phyloP scores from a whole-genome alignment of 306 rosid species.

The Vachellia pachyceras region DNA sequence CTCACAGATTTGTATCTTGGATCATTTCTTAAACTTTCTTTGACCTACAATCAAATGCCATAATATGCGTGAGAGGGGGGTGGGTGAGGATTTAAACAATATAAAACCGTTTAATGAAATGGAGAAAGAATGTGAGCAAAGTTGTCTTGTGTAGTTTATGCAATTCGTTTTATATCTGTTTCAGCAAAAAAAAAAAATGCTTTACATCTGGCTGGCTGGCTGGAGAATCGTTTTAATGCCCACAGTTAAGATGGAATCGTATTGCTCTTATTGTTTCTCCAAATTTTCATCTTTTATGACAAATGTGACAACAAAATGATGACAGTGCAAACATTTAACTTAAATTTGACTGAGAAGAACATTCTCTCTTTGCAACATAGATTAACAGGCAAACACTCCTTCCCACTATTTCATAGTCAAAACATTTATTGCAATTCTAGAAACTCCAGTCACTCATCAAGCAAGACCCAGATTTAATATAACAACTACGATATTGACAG shows the following conservation, averaged over 20 bases:
- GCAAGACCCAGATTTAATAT: neutral
- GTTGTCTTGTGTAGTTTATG: neutral
- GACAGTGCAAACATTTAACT: slow-evolving; percentile 1
- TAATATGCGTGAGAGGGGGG: neutral
- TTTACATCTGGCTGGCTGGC: neutral
- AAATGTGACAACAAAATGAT: neutral
- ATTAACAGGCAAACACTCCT: neutral
- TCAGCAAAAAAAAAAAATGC: too few species aligned
- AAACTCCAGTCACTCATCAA: slow-evolving; percentile 26
- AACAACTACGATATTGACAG: slow-evolving; percentile 15
- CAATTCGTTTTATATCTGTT: neutral
- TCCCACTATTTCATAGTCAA: slow-evolving; percentile 4
- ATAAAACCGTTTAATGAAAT: neutral
- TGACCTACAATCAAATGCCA: slow-evolving; percentile 67
- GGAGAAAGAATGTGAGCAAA: neutral
- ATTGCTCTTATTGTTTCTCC: neutral
- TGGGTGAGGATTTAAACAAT: neutral
- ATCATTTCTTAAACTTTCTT: slow-evolving; percentile 81
- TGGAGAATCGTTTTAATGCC: neutral
- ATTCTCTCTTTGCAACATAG: slow-evolving; percentile 6
- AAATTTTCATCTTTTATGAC: neutral
- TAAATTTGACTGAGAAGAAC: slow-evolving; percentile 1
- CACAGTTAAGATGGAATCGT: neutral
- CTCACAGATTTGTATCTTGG: slow-evolving; percentile 80
- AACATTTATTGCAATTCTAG: neutral